Conservation (phyloP, 2,329 filamentous ascomycete genomes). For the Botrytis tulipae region DNA sequence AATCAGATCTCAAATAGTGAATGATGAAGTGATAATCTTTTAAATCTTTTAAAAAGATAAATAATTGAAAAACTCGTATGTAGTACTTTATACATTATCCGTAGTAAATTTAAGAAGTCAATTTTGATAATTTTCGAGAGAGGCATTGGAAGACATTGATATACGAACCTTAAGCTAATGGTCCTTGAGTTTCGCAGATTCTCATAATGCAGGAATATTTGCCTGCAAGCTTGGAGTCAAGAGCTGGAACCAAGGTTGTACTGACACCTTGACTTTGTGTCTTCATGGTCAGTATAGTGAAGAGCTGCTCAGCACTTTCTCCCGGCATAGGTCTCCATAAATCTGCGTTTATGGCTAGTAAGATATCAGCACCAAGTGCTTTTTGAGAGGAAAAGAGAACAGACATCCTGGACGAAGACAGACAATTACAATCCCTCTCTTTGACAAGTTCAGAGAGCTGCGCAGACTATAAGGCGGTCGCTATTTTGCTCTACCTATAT, state of each 20-base stretch:
- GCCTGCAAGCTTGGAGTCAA: background rate
- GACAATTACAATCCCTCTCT: slow-evolving; percentile 33
- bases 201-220: background rate
- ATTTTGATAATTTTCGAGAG: background rate
- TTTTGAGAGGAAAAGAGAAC: background rate
- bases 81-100: too few species aligned
- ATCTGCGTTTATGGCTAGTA: background rate
- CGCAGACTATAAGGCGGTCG: slow-evolving; percentile 39
- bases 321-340: background rate
- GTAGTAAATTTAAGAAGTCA: background rate
- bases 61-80: too few species aligned
- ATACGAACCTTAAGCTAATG: background rate
- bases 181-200: background rate
- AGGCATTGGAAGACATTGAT: background rate
- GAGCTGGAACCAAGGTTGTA: background rate
- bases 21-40: background rate
- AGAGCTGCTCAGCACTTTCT: background rate
- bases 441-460: slow-evolving; percentile 31
- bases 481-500: slow-evolving; percentile 41
- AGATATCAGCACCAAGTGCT: background rate
- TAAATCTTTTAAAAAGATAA: too few species aligned
- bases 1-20: background rate
- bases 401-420: slow-evolving; percentile 35
- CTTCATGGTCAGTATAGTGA: background rate
- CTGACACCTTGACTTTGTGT: background rate